Evolutionary conservation across 2,329 filamentous ascomycete genomes (phyloP).

Genomic region (Claviceps monticola): DNA sequence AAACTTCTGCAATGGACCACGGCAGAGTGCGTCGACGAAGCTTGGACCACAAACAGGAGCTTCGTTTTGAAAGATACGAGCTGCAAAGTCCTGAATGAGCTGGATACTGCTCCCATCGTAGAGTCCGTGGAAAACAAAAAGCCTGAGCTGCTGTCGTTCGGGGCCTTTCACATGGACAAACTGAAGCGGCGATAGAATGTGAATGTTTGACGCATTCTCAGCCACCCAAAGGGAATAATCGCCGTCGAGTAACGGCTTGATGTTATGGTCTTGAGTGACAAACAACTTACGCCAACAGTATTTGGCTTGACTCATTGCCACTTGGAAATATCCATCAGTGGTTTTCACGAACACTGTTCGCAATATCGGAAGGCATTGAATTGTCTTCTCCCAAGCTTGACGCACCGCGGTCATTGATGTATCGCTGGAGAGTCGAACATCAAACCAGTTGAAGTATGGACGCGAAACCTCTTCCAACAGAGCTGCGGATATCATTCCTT

Average conservation of each 20-base stretch:
- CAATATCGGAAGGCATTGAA: conserved; percentile 46
- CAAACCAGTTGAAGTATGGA: conserved; percentile 69
- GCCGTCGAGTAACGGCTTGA: conserved; percentile 20
- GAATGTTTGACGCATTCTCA: conserved; percentile 34
- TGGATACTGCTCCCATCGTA: conserved; percentile 76
- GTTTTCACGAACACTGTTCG: conserved; percentile 62
- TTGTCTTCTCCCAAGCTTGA: conserved; percentile 42
- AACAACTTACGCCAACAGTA: conserved; percentile 30
- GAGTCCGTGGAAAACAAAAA: conserved; percentile 59
- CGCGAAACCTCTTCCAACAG: conserved; percentile 36
- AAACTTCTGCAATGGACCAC: conserved; percentile 50
- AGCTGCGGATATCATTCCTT: conserved; percentile 69
- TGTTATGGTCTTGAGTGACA: conserved; percentile 13
- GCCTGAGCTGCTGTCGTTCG: conserved; percentile 1
- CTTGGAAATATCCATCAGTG: conserved; percentile 63
- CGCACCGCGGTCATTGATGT: conserved; percentile 35
- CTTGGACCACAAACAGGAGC: conserved; percentile 25
- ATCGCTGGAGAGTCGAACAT: conserved; percentile 34
- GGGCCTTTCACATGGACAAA: conserved; percentile 25
- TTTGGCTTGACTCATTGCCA: conserved; percentile 34
- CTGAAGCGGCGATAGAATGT: conserved; percentile 38
- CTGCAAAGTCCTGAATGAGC: conserved; percentile 48
- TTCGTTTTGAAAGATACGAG: conserved; percentile 10
- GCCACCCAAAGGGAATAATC: conserved; percentile 37
- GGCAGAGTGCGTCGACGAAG: conserved; percentile 53